These are phyloP conservation scores for Gaeumannomyces tritici DNA, from an alignment of 2,329 filamentous ascomycete species.

Conservation along the genomic window DNA sequence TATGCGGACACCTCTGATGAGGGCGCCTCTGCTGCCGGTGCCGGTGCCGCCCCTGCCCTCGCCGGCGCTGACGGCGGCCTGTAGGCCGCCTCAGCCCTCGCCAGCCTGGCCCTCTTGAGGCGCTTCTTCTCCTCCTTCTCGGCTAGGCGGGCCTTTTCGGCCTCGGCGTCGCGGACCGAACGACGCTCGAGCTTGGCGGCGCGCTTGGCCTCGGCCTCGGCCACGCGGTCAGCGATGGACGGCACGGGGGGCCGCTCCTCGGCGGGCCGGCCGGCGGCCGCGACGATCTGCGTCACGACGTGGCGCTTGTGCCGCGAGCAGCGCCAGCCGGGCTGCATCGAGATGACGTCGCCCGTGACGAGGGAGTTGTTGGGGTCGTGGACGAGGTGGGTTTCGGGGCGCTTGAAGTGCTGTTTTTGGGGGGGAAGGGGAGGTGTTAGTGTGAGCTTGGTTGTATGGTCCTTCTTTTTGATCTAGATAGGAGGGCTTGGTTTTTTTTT, in stretches of 20 bases:
- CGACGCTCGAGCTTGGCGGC: slow-evolving; percentile 46
- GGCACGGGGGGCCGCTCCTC: slow-evolving; percentile 57
- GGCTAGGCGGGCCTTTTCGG: not conserved
- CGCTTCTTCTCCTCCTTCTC: slow-evolving; percentile 3
- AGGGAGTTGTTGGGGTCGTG: slow-evolving; percentile 71
- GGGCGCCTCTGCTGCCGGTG: not conserved
- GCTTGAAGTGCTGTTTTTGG: slow-evolving; percentile 48
- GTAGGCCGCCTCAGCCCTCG: not conserved
- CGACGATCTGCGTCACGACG: slow-evolving; percentile 65
- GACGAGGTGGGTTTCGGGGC: slow-evolving; percentile 57
- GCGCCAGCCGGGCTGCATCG: slow-evolving; percentile 57
- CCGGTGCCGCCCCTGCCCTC: not conserved
- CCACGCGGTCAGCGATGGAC: slow-evolving; percentile 50
- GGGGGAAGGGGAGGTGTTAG: not conserved
- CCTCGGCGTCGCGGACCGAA: slow-evolving; percentile 19
- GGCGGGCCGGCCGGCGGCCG: slow-evolving; percentile 54
- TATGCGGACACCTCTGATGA: not conserved
- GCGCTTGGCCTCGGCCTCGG: slow-evolving; percentile 42
- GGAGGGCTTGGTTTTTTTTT: too few relatives aligned
- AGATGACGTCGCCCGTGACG: slow-evolving; percentile 64
- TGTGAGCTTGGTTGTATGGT: not conserved
- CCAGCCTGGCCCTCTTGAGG: slow-evolving; percentile 1
- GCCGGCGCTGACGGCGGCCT: not conserved
- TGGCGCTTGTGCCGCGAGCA: slow-evolving; percentile 60
- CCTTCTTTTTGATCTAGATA: too few relatives aligned